These are phyloP conservation scores for Rhypophila decipiens DNA, from an alignment of 495 filamentous ascomycete genomes.

Conservation along the genomic window DNA sequence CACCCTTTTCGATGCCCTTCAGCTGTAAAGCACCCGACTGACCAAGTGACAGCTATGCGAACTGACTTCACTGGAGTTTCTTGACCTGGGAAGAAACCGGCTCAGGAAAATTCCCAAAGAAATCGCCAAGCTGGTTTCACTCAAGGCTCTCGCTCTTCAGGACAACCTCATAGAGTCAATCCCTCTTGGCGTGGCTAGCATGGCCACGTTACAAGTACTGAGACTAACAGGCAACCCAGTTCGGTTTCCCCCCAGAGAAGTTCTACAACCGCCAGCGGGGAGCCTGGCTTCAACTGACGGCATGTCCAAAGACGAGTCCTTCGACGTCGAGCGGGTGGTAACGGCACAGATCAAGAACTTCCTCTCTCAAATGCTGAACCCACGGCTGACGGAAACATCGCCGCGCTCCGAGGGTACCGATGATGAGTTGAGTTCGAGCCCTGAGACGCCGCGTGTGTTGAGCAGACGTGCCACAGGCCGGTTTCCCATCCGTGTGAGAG, in stretches of 20 bases:
- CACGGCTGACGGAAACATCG: constrained; percentile 50
- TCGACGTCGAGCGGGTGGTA: constrained; percentile 54
- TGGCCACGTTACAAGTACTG: constrained; percentile 74
- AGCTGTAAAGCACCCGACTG: neutral
- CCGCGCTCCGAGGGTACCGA: constrained; percentile 26
- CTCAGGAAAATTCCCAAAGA: constrained; percentile 67
- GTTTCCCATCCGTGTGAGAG: constrained; percentile 73
- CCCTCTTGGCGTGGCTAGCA: constrained; percentile 71
- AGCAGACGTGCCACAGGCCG: constrained; percentile 63
- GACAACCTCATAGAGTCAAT: constrained; percentile 77
- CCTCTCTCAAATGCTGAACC: constrained; percentile 47
- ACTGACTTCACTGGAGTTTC: constrained; percentile 77
- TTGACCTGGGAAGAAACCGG: constrained; percentile 81
- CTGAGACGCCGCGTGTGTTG: constrained; percentile 62
- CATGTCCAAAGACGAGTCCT: constrained; percentile 38
- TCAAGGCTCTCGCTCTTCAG: constrained; percentile 69
- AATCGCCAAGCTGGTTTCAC: constrained; percentile 62
- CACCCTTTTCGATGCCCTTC: constrained; percentile 36
- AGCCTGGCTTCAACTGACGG: constrained; percentile 33
- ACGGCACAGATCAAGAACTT: constrained; percentile 70
- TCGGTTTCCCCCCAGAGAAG: constrained; percentile 55
- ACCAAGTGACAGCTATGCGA: constrained; percentile 51
- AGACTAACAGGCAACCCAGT: constrained; percentile 80
- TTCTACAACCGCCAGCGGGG: constrained; percentile 37
- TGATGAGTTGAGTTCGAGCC: constrained; percentile 57